A percentile compares a stretch with the other conserved stretches of the same genome.
phyloP scores from a whole-genome alignment of 1,139 yeast genomes.

The Meyerozyma sp. region DNA sequence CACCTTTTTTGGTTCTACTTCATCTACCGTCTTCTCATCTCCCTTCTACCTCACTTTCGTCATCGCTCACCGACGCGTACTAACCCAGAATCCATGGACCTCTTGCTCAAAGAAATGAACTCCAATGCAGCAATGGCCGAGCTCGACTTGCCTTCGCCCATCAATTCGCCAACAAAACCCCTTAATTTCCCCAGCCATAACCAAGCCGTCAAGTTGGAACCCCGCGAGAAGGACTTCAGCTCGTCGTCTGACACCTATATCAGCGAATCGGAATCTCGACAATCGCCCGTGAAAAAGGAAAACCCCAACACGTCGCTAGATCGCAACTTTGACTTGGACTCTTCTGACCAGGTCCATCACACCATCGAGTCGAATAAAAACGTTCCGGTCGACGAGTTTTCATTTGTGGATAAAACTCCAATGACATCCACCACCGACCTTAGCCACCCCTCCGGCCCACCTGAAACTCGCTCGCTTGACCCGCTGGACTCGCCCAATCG shows the following conservation, averaged over 20 bases:
- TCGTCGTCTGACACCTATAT: slow-evolving; percentile 42
- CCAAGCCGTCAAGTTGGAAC: slow-evolving; percentile 1
- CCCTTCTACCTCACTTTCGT: too few species aligned
- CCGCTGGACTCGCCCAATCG: slow-evolving; percentile 28
- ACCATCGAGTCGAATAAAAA: slow-evolving; percentile 11
- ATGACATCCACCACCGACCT: slow-evolving; percentile 20
- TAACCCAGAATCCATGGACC: slow-evolving; percentile 23
- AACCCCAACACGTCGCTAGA: slow-evolving; percentile 14
- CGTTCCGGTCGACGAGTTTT: slow-evolving; percentile 22
- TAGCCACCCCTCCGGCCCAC: slow-evolving; percentile 5
- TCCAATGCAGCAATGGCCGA: slow-evolving; percentile 9
- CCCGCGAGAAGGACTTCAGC: slow-evolving; percentile 23
- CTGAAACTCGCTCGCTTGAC: slow-evolving; percentile 5
- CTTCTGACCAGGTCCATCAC: slow-evolving; percentile 12
- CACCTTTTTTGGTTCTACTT: too few species aligned
- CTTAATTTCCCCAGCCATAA: slow-evolving; percentile 20
- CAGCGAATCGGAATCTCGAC: slow-evolving; percentile 21
- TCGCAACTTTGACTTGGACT: slow-evolving; percentile 24
- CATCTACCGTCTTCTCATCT: too few species aligned
- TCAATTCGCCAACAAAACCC: slow-evolving; percentile 33
- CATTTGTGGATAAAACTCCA: slow-evolving; percentile 20
- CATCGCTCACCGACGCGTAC: slow-evolving; percentile 3
- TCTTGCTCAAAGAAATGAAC: slow-evolving; percentile 22
- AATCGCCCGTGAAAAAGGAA: slow-evolving; percentile 1
- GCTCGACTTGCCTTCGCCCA: slow-evolving; percentile 9